phyloP scores from a whole-genome alignment of 116 monocot species.

The Posidonia oceanica region DNA sequence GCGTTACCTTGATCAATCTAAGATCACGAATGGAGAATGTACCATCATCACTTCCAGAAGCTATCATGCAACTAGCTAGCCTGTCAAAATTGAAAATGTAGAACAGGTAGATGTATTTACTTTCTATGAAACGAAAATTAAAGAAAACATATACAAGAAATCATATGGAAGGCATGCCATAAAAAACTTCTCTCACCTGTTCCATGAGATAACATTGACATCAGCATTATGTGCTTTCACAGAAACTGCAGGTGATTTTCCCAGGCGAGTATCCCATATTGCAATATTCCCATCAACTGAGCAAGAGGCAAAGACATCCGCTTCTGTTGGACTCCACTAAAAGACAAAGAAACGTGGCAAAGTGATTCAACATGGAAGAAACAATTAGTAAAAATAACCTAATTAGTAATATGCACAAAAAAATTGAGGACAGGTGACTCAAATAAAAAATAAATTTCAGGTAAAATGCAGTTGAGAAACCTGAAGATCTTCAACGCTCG shows the following conservation, averaged over 20 bases:
- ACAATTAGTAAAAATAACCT: neutral
- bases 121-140: too few species aligned
- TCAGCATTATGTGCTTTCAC: slow-evolving; percentile 76
- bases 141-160: too few species aligned
- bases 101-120: neutral
- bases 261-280: slow-evolving; percentile 82
- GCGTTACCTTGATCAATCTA: slow-evolving; percentile 52
- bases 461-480: slow-evolving; percentile 15
- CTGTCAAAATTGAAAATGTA: slow-evolving; percentile 17
- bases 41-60: slow-evolving; percentile 80
- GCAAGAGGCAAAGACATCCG: slow-evolving; percentile 92
- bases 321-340: slow-evolving; percentile 97
- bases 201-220: slow-evolving; percentile 98
- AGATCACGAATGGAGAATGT: slow-evolving; percentile 67
- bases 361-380: neutral
- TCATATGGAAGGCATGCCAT: neutral
- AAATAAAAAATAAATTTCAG: slow-evolving; percentile 1
- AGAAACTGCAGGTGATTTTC: slow-evolving; percentile 70
- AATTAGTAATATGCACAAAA: neutral
- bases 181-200: slow-evolving; percentile 29
- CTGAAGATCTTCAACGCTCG: slow-evolving; percentile 95
- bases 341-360: slow-evolving; percentile 1
- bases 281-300: slow-evolving; percentile 75
- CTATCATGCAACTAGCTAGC: slow-evolving; percentile 84
- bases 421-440: neutral